A percentile compares a stretch with the other conserved stretches of the same genome.
Conservation (phyloP, 2,329 filamentous ascomycete genomes). For the Colletotrichum aenigma region DNA sequence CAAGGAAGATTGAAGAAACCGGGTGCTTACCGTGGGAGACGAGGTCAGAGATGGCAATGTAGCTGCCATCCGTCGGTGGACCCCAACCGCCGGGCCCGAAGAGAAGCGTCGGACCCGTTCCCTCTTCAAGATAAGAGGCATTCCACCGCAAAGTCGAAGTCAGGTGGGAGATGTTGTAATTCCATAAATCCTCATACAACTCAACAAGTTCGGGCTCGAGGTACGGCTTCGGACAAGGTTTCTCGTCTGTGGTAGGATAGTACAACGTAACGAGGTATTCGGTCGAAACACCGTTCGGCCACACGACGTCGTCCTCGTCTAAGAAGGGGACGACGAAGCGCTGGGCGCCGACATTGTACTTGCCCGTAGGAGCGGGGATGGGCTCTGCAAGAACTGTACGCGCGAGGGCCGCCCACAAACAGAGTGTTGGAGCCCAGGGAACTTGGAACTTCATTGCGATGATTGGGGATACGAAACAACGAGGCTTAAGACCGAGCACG, state of each 20-base stretch:
- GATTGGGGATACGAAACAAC: neutral
- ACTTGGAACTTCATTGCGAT: neutral
- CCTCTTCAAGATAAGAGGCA: neutral
- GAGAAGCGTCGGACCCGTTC: slow-evolving; percentile 3
- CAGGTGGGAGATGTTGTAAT: slow-evolving; percentile 8
- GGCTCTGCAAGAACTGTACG: neutral
- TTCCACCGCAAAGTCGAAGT: slow-evolving; percentile 14
- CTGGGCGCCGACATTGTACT: slow-evolving; percentile 18
- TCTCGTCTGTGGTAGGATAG: slow-evolving; percentile 10
- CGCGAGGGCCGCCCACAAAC: neutral
- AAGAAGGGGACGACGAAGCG: slow-evolving; percentile 5
- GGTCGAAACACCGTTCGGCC: slow-evolving; percentile 7
- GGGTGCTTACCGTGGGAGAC: slow-evolving; percentile 6
- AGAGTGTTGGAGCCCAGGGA: neutral
- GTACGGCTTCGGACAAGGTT: neutral
- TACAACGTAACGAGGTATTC: slow-evolving; percentile 20
- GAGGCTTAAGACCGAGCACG: rapidly evolving
- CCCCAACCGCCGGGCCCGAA: slow-evolving; percentile 18
- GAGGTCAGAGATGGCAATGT: slow-evolving; percentile 10
- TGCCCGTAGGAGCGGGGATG: neutral
- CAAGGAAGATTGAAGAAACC: too few relatives aligned
- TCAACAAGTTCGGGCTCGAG: slow-evolving; percentile 15
- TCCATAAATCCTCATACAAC: neutral
- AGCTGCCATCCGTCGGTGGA: slow-evolving; percentile 8
- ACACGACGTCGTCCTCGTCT: neutral